Evolutionary conservation across 2,329 filamentous ascomycete genomes (phyloP).

Genomic region (Trichoderma sp.): DNA sequence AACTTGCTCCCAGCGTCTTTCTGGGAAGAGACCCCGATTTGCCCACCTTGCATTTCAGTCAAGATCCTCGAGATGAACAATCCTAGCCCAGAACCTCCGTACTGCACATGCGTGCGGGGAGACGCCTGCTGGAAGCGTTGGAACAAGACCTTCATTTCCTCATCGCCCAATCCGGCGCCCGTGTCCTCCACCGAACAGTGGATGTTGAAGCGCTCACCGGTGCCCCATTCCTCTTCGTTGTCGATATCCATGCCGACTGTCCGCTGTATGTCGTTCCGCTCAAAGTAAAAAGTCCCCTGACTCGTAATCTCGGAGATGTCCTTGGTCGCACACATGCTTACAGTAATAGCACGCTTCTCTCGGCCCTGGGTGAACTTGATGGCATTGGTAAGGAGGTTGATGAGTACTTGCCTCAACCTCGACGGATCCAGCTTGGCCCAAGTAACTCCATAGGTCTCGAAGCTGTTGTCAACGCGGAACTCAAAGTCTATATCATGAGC

Average conservation of each 20-base stretch:
- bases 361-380: conserved; percentile 64
- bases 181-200: conserved; percentile 72
- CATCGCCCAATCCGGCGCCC: conserved; percentile 61
- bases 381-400: conserved; percentile 70
- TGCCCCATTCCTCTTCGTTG: conserved; percentile 64
- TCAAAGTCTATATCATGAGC: conserved; percentile 70
- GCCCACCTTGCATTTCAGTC: conserved; percentile 73
- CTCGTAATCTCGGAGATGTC: conserved; percentile 43
- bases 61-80: conserved; percentile 75
- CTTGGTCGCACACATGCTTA: conserved; percentile 62
- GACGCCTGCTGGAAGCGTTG: conserved; percentile 67
- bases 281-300: conserved; percentile 46
- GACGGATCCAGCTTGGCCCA: conserved; percentile 76
- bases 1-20: conserved; percentile 70
- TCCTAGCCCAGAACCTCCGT: conserved; percentile 67
- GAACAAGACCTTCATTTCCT: conserved; percentile 65
- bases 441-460: conserved; percentile 60
- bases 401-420: conserved; percentile 69
- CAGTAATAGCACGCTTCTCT: conserved; percentile 56
- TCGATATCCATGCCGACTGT: conserved; percentile 41
- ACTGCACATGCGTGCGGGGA: conserved; percentile 68
- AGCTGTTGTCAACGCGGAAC: conserved; percentile 66
- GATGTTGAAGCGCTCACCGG: conserved; percentile 67
- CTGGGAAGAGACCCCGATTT: conserved; percentile 68
- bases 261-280: conserved; percentile 41